Base-by-base conservation (phyloP, 345 rosid species). In the Boechera stricta region DNA sequence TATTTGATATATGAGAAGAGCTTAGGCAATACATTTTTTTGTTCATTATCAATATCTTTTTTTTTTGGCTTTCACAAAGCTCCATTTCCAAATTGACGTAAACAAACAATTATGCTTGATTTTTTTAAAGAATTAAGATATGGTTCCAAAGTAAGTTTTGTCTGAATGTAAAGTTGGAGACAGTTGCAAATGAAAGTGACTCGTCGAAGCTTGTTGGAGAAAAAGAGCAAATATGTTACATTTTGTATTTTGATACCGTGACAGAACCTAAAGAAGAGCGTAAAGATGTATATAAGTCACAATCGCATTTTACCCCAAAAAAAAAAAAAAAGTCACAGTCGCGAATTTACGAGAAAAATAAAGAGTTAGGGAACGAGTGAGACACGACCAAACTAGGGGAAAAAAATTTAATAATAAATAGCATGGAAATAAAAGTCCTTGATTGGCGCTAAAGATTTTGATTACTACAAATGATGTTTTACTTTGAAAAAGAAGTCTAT, bases 41-140 rank as follows among this genome's bases (percentile, higher is more conserved):
- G 10, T 66, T 48, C 42, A 11, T 32, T 66, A 85, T 82, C 86
- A 84, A 83, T 84, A 82, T 54, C 71, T 68, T 69, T 26, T 3
- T 33, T 72, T 26, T 6, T 33, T 21, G 51, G 18, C 41, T 33
- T 55, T n/a, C 16, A 67, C 12, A 52, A 52, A 52, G 12, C 4
- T 12, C 1, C 3, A 13, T 38, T 52, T 21, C 21, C 21, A 52
- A 24, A 35, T 67, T 52, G 21, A 7, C 6, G 7, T 66, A 49
- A 66, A 67, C 33, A 61, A 61, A 33, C 13, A 49, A 33, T 16
- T 32, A 33, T 33, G 71, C 32, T 33, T 9, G 10, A 5, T 3
- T 21, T 2, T 7, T 7, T 7, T 55, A 29, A 4, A 57, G 21
- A 32, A 31, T 2, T 57, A 57, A 57, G 3, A 32, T 57, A 32